Base-by-base conservation (phyloP, 2,329 filamentous ascomycete species). In the Lanzia echinophila region DNA sequence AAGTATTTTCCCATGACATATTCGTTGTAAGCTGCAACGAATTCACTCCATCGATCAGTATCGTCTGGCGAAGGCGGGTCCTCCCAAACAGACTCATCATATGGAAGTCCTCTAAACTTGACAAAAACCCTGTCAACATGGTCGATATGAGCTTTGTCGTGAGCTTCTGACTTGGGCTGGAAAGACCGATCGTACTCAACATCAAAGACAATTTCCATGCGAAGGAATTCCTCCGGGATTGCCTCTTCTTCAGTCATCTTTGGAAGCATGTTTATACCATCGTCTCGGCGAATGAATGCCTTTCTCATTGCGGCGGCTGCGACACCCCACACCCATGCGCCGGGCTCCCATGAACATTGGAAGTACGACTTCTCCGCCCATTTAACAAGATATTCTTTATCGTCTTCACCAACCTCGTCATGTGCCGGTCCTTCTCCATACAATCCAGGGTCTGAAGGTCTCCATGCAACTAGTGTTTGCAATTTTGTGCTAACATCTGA, bases 51-150 rank as follows among this genome's bases (percentile, higher is more conserved):
- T 38, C 86, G 76, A 24, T 84, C 80, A 11, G 68, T 70, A 12
- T 79, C 80, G 54, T 88, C 81, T 2, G 74, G 72, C 2, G 75
- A 71, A 0, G 92, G 92, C 0, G 90, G 89, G 2, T 79, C 77
- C 62, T 96, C 91, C 92, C 92, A 96, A 0, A 95, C 90, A 1
- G 83, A 81, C 56, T 96, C 90, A 58, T 96, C 90, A 65, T 99
- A 97, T 5, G 84, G 79, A 7, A 99, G 79, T 12, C 94, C 94
- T 69, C 95, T 90, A 69, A 91, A 97, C 68, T 99, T 99, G 71
- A 95, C 87, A 46, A 86, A 79, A 0, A 90, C 85, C 62, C 83
- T 79, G 47, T 82, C 78, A 20, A 99, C 82, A 60, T 90, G 80
- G 33, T 80, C 78, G 39, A 92, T 83, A 4, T 87, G 82, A 36